A percentile compares a stretch with the other conserved stretches of the same genome.
These are phyloP conservation scores for Diaporthe longicolla DNA, from an alignment of 2,329 filamentous ascomycete genomes.

Conservation along the genomic window DNA sequence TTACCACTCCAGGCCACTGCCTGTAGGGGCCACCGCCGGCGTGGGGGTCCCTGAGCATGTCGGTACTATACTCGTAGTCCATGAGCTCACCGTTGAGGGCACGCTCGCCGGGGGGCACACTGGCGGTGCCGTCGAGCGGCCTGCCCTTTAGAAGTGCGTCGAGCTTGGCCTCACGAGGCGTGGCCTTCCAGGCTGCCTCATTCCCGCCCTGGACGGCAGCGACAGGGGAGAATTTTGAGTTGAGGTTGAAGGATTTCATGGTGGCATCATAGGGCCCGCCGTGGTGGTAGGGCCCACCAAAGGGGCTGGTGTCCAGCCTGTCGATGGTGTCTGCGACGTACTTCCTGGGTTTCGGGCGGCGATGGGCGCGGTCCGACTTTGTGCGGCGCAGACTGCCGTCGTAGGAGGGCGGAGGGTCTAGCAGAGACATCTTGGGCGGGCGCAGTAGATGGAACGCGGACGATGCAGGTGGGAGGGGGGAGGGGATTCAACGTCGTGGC, in stretches of 20 bases:
- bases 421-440: slow-evolving; percentile 35
- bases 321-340: slow-evolving; percentile 81
- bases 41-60: slow-evolving; percentile 83
- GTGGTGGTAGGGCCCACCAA: slow-evolving; percentile 82
- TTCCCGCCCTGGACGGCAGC: slow-evolving; percentile 83
- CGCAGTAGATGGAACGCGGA: not conserved
- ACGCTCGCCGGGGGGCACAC: slow-evolving; percentile 78
- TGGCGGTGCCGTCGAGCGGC: slow-evolving; percentile 85
- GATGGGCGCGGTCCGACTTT: slow-evolving; percentile 71
- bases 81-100: slow-evolving; percentile 80
- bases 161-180: slow-evolving; percentile 81
- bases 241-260: slow-evolving; percentile 78
- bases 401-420: slow-evolving; percentile 36
- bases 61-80: slow-evolving; percentile 86
- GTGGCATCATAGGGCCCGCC: slow-evolving; percentile 92
- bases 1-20: slow-evolving; percentile 80
- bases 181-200: slow-evolving; percentile 82
- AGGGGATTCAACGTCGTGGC: too few species aligned
- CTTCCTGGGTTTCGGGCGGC: slow-evolving; percentile 56
- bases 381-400: slow-evolving; percentile 32
- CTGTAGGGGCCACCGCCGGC: slow-evolving; percentile 81
- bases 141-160: slow-evolving; percentile 81
- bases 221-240: slow-evolving; percentile 75
- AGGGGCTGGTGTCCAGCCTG: slow-evolving; percentile 76
- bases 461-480: too few species aligned